Evolutionary conservation across 495 filamentous ascomycete genomes (phyloP).

Genomic region (Polyplosphaeria fusca): DNA sequence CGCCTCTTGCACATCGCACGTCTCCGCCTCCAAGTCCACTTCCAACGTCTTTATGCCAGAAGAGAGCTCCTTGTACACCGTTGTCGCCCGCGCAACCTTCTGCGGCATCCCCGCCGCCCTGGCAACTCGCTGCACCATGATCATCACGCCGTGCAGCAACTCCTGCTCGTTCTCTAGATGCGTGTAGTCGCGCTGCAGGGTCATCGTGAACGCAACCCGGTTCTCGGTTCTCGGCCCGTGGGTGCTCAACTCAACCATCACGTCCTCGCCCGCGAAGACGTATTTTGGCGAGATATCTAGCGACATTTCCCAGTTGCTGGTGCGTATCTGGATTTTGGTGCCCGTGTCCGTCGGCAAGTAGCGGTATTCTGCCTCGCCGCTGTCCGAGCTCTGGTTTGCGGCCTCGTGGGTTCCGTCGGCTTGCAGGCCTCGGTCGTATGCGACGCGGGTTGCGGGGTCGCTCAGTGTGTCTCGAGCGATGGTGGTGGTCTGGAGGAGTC

Average conservation of each 20-base stretch:
- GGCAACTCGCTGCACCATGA: not conserved
- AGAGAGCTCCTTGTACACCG: not conserved
- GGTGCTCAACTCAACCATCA: not conserved
- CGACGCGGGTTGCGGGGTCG: not conserved
- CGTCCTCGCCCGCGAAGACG: not conserved
- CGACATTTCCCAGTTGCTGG: not conserved
- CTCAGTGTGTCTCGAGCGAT: not conserved
- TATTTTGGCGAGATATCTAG: not conserved
- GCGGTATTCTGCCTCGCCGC: not conserved
- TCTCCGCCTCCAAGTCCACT: not conserved
- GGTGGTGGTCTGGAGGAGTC: too few relatives aligned
- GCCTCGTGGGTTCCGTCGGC: too few relatives aligned
- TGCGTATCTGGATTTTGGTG: not conserved
- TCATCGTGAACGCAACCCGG: not conserved
- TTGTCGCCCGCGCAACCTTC: not conserved
- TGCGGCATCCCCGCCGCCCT: not conserved
- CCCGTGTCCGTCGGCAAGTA: not conserved
- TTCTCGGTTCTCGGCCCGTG: not conserved
- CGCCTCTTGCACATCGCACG: not conserved
- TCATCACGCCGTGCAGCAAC: not conserved
- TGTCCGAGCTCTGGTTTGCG: not conserved
- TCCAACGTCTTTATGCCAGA: not conserved
- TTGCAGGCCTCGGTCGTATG: not conserved
- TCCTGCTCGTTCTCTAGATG: not conserved
- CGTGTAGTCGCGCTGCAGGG: not conserved